These are phyloP conservation scores for Penicillium sp. DNA, from an alignment of 2,329 filamentous ascomycete genomes.

Conservation along the genomic window DNA sequence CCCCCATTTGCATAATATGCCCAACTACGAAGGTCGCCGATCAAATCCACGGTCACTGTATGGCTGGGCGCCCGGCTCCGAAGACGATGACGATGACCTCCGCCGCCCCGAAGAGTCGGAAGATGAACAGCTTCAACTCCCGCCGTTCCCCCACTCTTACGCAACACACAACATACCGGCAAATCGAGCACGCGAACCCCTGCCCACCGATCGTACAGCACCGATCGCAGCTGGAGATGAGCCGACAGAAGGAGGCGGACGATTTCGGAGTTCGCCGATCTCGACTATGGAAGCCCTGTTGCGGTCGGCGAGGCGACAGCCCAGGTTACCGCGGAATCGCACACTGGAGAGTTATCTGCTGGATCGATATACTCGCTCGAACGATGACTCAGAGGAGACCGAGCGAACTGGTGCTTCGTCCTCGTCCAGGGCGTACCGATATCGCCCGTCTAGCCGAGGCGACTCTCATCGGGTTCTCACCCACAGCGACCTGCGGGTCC, in stretches of 20 bases:
- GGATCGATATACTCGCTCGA: conserved; percentile 32
- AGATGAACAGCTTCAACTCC: conserved; percentile 31
- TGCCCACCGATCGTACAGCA: conserved; percentile 20
- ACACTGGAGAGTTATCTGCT: conserved; percentile 42
- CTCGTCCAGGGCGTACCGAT: conserved; percentile 30
- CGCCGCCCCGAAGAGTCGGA: conserved; percentile 25
- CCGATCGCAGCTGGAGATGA: conserved; percentile 18
- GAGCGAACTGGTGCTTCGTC: conserved; percentile 18
- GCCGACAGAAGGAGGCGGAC: conserved; percentile 22
- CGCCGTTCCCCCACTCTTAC: conserved; percentile 26
- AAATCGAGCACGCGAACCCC: conserved; percentile 26
- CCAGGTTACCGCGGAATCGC: conserved; percentile 38
- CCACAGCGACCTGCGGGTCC: conserved; percentile 36
- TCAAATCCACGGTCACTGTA: conserved; percentile 57
- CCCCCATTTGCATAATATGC: conserved; percentile 42
- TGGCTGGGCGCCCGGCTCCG: conserved; percentile 58
- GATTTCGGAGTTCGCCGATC: conserved; percentile 24
- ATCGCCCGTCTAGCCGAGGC: conserved; percentile 29
- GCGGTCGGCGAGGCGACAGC: conserved; percentile 42
- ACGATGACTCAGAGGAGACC: conserved; percentile 25
- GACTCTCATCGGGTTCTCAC: conserved; percentile 31
- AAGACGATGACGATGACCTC: conserved; percentile 30
- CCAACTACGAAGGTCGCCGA: conserved; percentile 55
- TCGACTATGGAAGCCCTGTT: conserved; percentile 40
- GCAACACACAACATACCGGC: conserved; percentile 26